A percentile compares a stretch with the other conserved stretches of the same genome.
phyloP scores from a whole-genome alignment of 2,329 filamentous ascomycete species.

The Zymoseptoria brevis region DNA sequence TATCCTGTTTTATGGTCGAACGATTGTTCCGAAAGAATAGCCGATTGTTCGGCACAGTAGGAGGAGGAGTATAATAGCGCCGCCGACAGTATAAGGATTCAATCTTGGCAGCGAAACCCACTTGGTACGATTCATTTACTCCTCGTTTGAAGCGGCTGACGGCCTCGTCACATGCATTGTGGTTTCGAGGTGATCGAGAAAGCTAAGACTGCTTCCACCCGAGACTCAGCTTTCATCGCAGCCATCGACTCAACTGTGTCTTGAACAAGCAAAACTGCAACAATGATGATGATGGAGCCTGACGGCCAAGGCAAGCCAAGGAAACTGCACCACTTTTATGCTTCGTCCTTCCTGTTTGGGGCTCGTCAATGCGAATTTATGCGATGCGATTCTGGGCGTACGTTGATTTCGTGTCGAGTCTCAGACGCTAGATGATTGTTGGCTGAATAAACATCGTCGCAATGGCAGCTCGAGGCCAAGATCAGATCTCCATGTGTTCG shows the following conservation, averaged over 20 bases:
- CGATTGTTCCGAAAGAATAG: background rate
- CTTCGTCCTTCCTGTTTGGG: background rate
- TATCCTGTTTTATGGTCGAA: too few relatives aligned
- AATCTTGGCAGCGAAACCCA: background rate
- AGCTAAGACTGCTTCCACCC: too few relatives aligned
- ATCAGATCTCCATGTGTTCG: background rate
- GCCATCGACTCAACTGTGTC: background rate
- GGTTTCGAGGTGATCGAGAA: too few relatives aligned
- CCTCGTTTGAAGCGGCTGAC: too few relatives aligned
- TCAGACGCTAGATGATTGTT: background rate
- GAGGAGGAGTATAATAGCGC: background rate
- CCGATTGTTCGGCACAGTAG: background rate
- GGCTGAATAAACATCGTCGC: background rate
- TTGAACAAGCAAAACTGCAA: background rate
- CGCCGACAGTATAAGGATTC: background rate
- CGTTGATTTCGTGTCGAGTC: background rate
- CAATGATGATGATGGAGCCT: too few relatives aligned
- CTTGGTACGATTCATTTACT: background rate
- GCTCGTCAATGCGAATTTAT: background rate
- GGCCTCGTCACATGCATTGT: background rate
- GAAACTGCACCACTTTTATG: background rate
- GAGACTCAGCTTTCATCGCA: too few relatives aligned
- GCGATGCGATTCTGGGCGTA: background rate
- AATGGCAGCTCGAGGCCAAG: background rate
- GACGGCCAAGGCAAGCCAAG: background rate